Base-by-base conservation (phyloP, 768 basidiomycete species). In the Galerina sulciceps region DNA sequence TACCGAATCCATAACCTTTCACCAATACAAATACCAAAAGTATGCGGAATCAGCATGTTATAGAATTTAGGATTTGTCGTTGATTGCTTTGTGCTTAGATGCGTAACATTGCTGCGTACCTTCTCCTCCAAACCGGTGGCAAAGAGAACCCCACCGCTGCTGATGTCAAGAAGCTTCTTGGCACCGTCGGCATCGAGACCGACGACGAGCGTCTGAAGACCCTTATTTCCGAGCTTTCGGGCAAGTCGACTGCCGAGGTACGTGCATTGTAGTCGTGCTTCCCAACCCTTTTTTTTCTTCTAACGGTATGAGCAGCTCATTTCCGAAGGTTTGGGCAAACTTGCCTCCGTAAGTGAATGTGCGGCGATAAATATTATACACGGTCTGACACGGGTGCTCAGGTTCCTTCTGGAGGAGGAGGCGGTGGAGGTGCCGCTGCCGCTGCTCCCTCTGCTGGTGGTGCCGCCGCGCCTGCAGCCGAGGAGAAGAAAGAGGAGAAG, bases 81-180 rank as follows among this genome's bases (percentile, higher is more conserved):
- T 55, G 41, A 58, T 43, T 41, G 35, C 34, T 38, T 59, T 63
- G 38, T 37, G 40, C 10, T 31, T 65, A 91, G 90, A 94, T 94
- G 93, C 91, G 91, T 78, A 80, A 94, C 73, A 81, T 98, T 76
- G 96, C 94, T 79, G 93, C 94, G 65, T 99, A 97, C 84, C 88
- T 99, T 60, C 94, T 99, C 74, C 94, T 98, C 79, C 90, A 91
- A 76, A 85, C 87, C 73, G 97, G 94, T 66, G 97, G 97, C 55
- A 98, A 98, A 71, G 78, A 88, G 69, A 85, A 84, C 62, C 96
- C 97, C 63, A 87, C 89, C 60, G 92, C 91, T 54, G 83, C 70
- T 45, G 96, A 98, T 74, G 82, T 99, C 80, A 94, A 88, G 80
- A 88, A 88, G 69, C 86, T 99, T 71, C 88, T 99, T 67, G 76